Conservation (phyloP, 2,329 filamentous ascomycete species). For the Stagonosporopsis cucurbitacearum region DNA sequence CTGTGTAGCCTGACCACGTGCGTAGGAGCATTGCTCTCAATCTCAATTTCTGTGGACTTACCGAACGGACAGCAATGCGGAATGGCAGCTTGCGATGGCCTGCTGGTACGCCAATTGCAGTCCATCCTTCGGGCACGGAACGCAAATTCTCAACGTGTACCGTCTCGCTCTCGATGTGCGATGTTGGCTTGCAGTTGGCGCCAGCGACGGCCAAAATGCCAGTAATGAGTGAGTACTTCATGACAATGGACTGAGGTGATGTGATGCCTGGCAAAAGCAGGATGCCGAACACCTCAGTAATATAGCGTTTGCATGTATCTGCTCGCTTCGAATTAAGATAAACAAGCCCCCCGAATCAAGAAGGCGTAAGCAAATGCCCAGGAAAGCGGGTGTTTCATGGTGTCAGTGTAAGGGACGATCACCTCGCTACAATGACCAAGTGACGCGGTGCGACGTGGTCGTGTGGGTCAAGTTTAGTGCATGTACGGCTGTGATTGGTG, state of each 20-base stretch:
- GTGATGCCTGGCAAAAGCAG: not conserved
- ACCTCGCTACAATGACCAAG: slow-evolving; percentile 10
- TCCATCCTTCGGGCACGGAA: slow-evolving; percentile 47
- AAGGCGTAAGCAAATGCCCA: slow-evolving; percentile 20
- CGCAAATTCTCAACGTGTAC: slow-evolving; percentile 39
- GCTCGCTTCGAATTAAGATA: slow-evolving; percentile 19
- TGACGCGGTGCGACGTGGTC: slow-evolving; percentile 14
- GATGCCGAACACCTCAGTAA: not conserved
- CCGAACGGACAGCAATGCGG: slow-evolving; percentile 49
- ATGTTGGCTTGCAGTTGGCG: slow-evolving; percentile 36
- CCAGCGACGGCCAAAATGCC: slow-evolving; percentile 43
- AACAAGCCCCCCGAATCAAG: slow-evolving; percentile 27
- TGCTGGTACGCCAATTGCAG: slow-evolving; percentile 41
- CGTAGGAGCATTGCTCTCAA: not conserved
- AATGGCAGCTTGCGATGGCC: slow-evolving; percentile 45
- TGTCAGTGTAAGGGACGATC: slow-evolving; percentile 19
- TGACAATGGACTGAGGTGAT: slow-evolving; percentile 12
- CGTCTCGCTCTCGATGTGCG: slow-evolving; percentile 36
- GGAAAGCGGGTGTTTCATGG: slow-evolving; percentile 11
- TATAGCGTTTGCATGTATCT: slow-evolving; percentile 12
- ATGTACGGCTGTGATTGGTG: slow-evolving; percentile 9
- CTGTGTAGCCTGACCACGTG: slow-evolving; percentile 5
- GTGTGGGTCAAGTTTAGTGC: slow-evolving; percentile 9
- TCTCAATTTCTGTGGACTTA: slow-evolving; percentile 24
- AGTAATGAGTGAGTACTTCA: slow-evolving; percentile 42